These are phyloP conservation scores for Globisporangium paddicum DNA, from an alignment of 352 stramenopile genomes.

Conservation along the genomic window DNA sequence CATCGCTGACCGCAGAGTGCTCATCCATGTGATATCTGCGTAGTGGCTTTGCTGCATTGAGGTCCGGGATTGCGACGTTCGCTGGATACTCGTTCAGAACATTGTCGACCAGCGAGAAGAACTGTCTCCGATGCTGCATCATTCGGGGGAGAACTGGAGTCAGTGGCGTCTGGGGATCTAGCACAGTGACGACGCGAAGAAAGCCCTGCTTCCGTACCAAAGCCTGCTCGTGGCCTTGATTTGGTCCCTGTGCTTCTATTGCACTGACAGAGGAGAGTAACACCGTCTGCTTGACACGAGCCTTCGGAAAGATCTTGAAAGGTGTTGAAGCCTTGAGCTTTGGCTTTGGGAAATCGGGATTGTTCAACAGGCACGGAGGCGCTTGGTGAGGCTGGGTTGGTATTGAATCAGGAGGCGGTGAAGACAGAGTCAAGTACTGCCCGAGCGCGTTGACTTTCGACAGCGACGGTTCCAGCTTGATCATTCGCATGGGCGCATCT, in stretches of 20 bases:
- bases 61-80: slow-evolving; percentile 18
- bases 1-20: slow-evolving; percentile 13
- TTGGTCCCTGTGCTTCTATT: background rate
- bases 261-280: background rate
- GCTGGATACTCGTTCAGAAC: slow-evolving; percentile 32
- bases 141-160: slow-evolving; percentile 14
- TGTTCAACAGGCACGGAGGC: background rate
- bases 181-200: slow-evolving; percentile 12
- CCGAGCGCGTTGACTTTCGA: slow-evolving; percentile 28
- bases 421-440: slow-evolving; percentile 22
- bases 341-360: background rate
- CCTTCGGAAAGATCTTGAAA: slow-evolving; percentile 2
- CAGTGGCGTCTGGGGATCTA: slow-evolving; percentile 3
- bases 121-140: slow-evolving; percentile 20
- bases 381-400: background rate
- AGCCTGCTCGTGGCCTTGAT: slow-evolving; percentile 5
- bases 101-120: slow-evolving; percentile 27
- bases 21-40: slow-evolving; percentile 18
- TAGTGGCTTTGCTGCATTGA: slow-evolving; percentile 11
- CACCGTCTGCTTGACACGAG: background rate
- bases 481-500: slow-evolving; percentile 34
- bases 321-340: background rate
- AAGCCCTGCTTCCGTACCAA: slow-evolving; percentile 37
- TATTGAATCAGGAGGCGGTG: background rate
- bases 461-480: slow-evolving; percentile 34